These are phyloP conservation scores for Ensete glaucum DNA, from an alignment of 176 grass and related monocot species.

Conservation along the genomic window DNA sequence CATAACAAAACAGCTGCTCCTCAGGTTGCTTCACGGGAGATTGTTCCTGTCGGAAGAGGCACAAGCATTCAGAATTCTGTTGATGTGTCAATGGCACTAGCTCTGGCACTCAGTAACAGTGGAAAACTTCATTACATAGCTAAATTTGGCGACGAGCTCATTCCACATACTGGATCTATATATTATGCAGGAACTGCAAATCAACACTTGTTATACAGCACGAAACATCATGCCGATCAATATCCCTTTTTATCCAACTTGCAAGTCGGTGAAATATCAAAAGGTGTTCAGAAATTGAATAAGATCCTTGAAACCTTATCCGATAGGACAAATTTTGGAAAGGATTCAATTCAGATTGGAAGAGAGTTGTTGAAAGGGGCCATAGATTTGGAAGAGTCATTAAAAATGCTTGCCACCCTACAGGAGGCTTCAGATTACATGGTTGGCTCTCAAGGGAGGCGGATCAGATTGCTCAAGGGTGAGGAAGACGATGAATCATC, in stretches of 20 bases:
- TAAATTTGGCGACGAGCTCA: conserved; percentile 29
- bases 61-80: conserved; percentile 17
- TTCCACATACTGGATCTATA: conserved; percentile 39
- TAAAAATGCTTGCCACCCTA: conserved; percentile 81
- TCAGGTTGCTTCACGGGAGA: conserved; percentile 26
- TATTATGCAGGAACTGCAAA: conserved; percentile 19
- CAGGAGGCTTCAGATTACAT: conserved; percentile 75
- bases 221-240: conserved; percentile 11
- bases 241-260: conserved; percentile 32
- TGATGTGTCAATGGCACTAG: conserved; percentile 70
- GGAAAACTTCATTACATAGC: conserved; percentile 82
- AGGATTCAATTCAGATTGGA: conserved; percentile 35
- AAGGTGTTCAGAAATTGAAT: conserved; percentile 64
- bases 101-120: conserved; percentile 72
- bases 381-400: conserved; percentile 68
- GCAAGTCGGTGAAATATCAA: conserved; percentile 35
- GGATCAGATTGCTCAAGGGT: conserved; percentile 56
- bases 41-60: conserved; percentile 55
- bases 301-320: conserved; percentile 56
- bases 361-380: conserved; percentile 46
- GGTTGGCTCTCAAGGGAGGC: conserved; percentile 38
- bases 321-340: conserved; percentile 6
- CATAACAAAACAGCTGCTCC: conserved; percentile 19
- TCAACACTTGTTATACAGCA: conserved; percentile 16
- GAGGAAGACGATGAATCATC: conserved; percentile 40